Base-by-base conservation (phyloP, 257 asterid species). In the Ehretia macrophylla region DNA sequence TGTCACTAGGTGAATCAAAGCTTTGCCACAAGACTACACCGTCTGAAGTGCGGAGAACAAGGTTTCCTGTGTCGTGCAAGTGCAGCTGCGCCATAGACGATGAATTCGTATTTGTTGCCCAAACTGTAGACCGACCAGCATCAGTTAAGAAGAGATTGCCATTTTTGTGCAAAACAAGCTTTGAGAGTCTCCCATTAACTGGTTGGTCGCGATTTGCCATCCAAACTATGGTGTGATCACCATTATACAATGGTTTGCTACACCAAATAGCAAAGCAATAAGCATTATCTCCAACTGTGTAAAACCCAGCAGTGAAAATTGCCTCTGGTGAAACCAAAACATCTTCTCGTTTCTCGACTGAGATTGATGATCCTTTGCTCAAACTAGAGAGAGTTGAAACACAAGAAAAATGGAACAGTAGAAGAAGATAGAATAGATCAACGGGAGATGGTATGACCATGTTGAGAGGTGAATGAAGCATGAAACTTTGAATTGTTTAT, bases 151-250 rank as follows among this genome's bases (percentile, higher is more conserved):
- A 37, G 38, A 70, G 70, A 47, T 63, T 52, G 14, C 70, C 75
- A 1, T 68, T 62, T 45, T 42, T 20, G 14, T 2, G 40, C 47
- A 71, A 51, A 1, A 63, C 20, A 3, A 65, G 63, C 63, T 59
- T 65, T 5, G 76, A 58, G 14, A 52, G 4, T 46, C 55, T 54
- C 5, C 68, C 67, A 45, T 54, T 59, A 4, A 63, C 75, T 3
- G 75, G 75, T 32, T 32, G 39, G 51, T 70, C 66, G 6, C 75
- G 49, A 18, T 63, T 70, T 10, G 70, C 75, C 69, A 63, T 63
- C 75, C 75, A 70, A 18, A 70, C 62, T 0, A 63, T 16, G 46
- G 64, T 59, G 45, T 32, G 10, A 16, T 18, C n/a, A 4, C 60
- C 61, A 14, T 69, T 46, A 13, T n/a, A 17, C 46, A 45, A 18